Conservation (phyloP, 1,139 yeast genomes). For the Maudiozyma humilis region DNA sequence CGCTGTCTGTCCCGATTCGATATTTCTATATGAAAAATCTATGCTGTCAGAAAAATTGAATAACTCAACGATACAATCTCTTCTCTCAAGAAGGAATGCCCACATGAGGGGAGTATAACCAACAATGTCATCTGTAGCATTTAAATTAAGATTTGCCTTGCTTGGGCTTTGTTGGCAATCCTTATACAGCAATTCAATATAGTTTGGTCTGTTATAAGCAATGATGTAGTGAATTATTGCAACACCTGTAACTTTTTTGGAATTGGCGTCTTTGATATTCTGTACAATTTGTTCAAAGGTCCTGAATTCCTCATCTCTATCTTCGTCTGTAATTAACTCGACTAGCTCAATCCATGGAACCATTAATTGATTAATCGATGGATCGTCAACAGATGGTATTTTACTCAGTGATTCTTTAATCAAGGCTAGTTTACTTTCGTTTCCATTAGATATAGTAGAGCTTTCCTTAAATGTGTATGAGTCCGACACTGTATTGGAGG, state of each 20-base stretch:
- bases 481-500: not conserved
- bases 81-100: conserved; percentile 37
- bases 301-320: conserved; percentile 17
- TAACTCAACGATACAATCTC: conserved; percentile 33
- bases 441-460: not conserved
- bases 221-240: conserved; percentile 24
- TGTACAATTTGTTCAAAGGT: conserved; percentile 16
- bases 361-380: not conserved
- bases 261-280: conserved; percentile 17
- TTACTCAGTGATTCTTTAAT: conserved; percentile 4
- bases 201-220: conserved; percentile 23
- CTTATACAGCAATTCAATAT: conserved; percentile 34
- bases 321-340: conserved; percentile 17
- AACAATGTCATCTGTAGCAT: conserved; percentile 33
- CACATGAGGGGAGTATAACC: conserved; percentile 45
- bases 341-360: conserved; percentile 19
- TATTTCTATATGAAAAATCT: conserved; percentile 27
- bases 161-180: conserved; percentile 3
- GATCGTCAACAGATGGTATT: conserved; percentile 2
- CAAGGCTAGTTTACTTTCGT: conserved; percentile 1
- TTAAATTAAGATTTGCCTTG: conserved; percentile 27
- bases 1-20: conserved; percentile 31
- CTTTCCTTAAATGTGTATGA: not conserved
- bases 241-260: conserved; percentile 20
- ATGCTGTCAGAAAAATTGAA: conserved; percentile 37